A percentile compares a stretch with the other conserved stretches of the same genome.
Evolutionary conservation across 176 grass and related monocot genomes (phyloP).

Genomic region (Eragrostis nindensis): DNA sequence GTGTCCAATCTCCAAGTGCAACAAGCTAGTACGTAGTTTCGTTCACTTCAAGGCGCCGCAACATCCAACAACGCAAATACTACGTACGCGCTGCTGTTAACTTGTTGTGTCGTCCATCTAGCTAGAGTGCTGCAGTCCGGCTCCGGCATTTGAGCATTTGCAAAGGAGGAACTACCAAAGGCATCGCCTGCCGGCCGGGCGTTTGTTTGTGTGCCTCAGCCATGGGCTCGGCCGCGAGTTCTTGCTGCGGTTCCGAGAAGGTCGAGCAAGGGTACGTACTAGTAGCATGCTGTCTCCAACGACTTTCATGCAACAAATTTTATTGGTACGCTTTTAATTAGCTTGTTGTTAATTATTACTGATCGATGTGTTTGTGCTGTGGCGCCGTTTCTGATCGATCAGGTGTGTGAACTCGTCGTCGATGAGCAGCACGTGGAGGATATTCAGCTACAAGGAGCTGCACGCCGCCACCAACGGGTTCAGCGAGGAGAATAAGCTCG

Average conservation of each 20-base stretch:
- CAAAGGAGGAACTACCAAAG: background rate
- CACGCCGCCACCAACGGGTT: conserved; percentile 63
- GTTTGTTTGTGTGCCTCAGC: background rate
- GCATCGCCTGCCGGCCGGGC: background rate
- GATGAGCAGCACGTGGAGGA: conserved; percentile 56
- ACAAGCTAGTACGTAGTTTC: background rate
- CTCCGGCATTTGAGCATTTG: too few relatives aligned
- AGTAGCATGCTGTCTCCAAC: too few relatives aligned
- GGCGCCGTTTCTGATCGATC: too few relatives aligned
- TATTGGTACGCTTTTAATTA: too few relatives aligned
- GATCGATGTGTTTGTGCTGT: background rate
- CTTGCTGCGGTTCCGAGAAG: conserved; percentile 59
- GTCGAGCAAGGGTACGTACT: conserved; percentile 44
- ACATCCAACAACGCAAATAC: background rate
- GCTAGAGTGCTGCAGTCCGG: too few relatives aligned
- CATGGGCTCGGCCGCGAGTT: conserved; percentile 58
- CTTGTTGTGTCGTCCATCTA: too few relatives aligned
- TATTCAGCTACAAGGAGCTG: conserved; percentile 78
- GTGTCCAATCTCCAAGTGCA: background rate
- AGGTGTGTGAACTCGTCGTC: conserved; percentile 38
- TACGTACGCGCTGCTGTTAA: too few relatives aligned
- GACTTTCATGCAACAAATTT: background rate
- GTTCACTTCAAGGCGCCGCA: conserved; percentile 4
- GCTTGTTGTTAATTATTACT: too few relatives aligned
- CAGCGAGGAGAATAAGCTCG: conserved; percentile 74